These are phyloP conservation scores for Phytophthora idaei DNA, from an alignment of 352 stramenopile genomes.

Conservation along the genomic window DNA sequence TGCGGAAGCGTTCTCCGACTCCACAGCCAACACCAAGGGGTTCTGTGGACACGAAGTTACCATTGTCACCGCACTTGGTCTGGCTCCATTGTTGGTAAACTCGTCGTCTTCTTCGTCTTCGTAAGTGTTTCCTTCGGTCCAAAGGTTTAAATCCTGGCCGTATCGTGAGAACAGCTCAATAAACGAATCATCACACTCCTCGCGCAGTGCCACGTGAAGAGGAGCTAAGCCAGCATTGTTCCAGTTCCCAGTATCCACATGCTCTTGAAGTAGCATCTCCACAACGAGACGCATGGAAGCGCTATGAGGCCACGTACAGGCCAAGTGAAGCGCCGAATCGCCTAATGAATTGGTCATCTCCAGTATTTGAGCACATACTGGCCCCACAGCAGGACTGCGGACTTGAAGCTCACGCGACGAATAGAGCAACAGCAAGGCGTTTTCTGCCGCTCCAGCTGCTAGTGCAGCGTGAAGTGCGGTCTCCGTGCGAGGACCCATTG, in stretches of 20 bases:
- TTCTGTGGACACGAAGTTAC: conserved; percentile 34
- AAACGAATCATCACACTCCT: conserved; percentile 46
- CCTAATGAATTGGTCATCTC: conserved; percentile 36
- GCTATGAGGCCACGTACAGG: conserved; percentile 44
- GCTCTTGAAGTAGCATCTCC: conserved; percentile 48
- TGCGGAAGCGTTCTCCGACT: conserved; percentile 50
- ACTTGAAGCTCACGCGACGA: conserved; percentile 36
- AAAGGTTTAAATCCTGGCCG: conserved; percentile 62
- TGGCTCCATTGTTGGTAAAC: conserved; percentile 2
- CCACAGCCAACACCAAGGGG: conserved; percentile 62
- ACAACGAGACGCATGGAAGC: conserved; percentile 46
- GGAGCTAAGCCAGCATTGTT: conserved; percentile 51
- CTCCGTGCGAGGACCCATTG: conserved; percentile 32
- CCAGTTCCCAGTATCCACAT: conserved; percentile 56
- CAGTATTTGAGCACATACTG: conserved; percentile 32
- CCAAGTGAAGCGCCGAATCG: conserved; percentile 59
- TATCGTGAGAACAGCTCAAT: conserved; percentile 57
- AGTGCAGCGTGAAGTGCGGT: conserved; percentile 57
- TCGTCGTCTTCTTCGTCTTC: conserved; percentile 21
- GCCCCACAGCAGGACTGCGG: conserved; percentile 12
- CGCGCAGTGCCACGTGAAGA: conserved; percentile 59
- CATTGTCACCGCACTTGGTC: conserved; percentile 14
- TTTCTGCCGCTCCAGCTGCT: conserved; percentile 38
- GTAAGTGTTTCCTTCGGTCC: conserved; percentile 55
- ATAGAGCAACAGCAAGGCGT: conserved; percentile 52